A percentile compares a stretch with the other conserved stretches of the same genome.
These are phyloP conservation scores for Entrophospora sp. DNA, from an alignment of 192 early-diverging fungal species.

Conservation along the genomic window DNA sequence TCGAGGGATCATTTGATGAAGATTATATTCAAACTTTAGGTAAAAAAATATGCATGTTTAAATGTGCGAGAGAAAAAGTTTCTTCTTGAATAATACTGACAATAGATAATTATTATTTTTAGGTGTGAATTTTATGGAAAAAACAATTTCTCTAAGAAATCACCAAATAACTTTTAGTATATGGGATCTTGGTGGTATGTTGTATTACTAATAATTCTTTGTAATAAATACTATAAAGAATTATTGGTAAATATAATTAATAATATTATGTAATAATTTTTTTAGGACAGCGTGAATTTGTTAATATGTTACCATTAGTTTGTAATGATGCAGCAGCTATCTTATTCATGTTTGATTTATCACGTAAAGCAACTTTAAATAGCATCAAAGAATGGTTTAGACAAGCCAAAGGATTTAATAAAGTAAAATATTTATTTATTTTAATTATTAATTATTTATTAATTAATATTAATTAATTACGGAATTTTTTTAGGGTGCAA, in stretches of 20 bases:
- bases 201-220: background rate
- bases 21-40: constrained; percentile 94
- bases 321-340: constrained; percentile 94
- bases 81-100: no score
- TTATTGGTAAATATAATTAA: no score
- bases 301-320: constrained; percentile 95
- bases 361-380: constrained; percentile 84
- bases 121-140: constrained; percentile 97
- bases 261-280: background rate
- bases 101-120: background rate
- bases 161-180: constrained; percentile 94
- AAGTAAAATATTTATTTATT: constrained; percentile 37
- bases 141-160: constrained; percentile 82
- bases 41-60: constrained; percentile 20
- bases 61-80: background rate
- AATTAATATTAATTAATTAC: background rate
- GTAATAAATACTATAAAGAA: background rate
- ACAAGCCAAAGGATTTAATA: constrained; percentile 92
- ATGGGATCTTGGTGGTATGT: constrained; percentile 90
- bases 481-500: constrained; percentile 54
- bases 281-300: constrained; percentile 87
- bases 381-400: constrained; percentile 95
- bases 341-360: constrained; percentile 94
- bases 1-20: constrained; percentile 89
- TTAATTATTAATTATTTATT: background rate